These are phyloP conservation scores for Cyberlindnera mississippiensis DNA, from an alignment of 805 yeast genomes.

Conservation along the genomic window DNA sequence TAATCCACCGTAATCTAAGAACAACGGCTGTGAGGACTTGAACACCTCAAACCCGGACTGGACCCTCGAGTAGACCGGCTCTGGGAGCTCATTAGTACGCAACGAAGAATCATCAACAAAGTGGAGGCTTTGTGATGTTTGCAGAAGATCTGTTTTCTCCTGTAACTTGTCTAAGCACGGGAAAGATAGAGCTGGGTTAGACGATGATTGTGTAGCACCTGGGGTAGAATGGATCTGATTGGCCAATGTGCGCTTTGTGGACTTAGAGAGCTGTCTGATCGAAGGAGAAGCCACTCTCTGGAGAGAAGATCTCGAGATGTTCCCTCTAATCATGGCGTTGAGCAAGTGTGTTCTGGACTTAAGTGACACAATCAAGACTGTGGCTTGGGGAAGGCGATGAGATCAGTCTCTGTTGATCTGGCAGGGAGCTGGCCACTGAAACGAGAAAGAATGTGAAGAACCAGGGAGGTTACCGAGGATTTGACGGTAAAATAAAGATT, in stretches of 20 bases:
- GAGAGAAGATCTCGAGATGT: background rate
- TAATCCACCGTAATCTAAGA: conserved; percentile 77
- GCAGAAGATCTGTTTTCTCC: conserved; percentile 38
- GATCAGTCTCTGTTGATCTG: too few relatives aligned
- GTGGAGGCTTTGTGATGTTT: conserved; percentile 3
- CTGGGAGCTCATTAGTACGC: conserved; percentile 57
- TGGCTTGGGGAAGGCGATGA: too few relatives aligned
- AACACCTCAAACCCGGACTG: conserved; percentile 63
- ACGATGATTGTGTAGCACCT: conserved; percentile 8
- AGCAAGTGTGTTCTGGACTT: too few relatives aligned
- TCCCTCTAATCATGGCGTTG: background rate
- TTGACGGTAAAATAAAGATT: too few relatives aligned
- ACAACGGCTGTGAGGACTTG: conserved; percentile 52
- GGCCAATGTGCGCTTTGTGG: conserved; percentile 11
- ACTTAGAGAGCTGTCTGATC: conserved; percentile 10
- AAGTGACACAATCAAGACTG: too few relatives aligned
- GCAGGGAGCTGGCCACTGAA: too few relatives aligned
- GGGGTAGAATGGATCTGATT: conserved; percentile 1
- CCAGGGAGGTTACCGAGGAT: too few relatives aligned
- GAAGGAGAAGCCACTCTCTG: background rate
- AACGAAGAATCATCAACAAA: conserved; percentile 13
- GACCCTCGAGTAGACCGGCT: conserved; percentile 75
- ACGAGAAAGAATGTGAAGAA: too few relatives aligned
- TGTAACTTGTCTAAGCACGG: conserved; percentile 85
- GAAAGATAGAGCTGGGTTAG: conserved; percentile 38